A percentile compares a stretch with the other conserved stretches of the same genome.
Conservation (phyloP, 1,284 basidiomycete species). For the Sparassis latifolia region DNA sequence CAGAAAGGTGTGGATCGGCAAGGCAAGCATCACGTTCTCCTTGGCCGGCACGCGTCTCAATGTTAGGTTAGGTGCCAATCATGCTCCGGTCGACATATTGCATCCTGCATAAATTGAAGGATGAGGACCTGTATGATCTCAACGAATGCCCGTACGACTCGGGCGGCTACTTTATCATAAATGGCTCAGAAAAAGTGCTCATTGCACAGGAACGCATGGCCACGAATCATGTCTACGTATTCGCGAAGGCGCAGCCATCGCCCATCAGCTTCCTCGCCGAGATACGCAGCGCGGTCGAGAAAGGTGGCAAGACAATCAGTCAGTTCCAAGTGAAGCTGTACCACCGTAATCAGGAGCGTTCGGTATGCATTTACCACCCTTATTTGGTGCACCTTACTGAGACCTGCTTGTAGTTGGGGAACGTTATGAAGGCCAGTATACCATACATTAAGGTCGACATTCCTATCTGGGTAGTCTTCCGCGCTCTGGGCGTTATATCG, state of each 20-base stretch:
- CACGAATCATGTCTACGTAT: conserved; percentile 99
- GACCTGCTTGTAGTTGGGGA: conserved; percentile 55
- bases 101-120: conserved; percentile 76
- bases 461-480: conserved; percentile 98
- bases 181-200: conserved; percentile 98
- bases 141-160: conserved; percentile 99
- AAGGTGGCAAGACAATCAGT: conserved; percentile 97
- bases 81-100: conserved; percentile 98
- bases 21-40: conserved; percentile 48
- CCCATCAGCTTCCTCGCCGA: conserved; percentile 96
- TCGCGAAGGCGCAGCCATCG: conserved; percentile 95
- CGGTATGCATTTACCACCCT: conserved; percentile 42
- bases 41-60: conserved; percentile 1
- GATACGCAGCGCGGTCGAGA: conserved; percentile 97
- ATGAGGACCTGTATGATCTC: conserved; percentile 81
- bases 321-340: conserved; percentile 99
- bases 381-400: background rate
- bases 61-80: conserved; percentile 77
- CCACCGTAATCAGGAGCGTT: conserved; percentile 81
- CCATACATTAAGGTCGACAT: conserved; percentile 99
- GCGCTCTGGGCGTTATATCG: conserved; percentile 95
- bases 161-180: conserved; percentile 99
- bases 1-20: conserved; percentile 93
- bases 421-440: conserved; percentile 95
- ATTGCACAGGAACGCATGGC: conserved; percentile 99